Evolutionary conservation across 2,329 filamentous ascomycete genomes (phyloP).

Genomic region (Ophiocordyceps camponoti-leonardi): DNA sequence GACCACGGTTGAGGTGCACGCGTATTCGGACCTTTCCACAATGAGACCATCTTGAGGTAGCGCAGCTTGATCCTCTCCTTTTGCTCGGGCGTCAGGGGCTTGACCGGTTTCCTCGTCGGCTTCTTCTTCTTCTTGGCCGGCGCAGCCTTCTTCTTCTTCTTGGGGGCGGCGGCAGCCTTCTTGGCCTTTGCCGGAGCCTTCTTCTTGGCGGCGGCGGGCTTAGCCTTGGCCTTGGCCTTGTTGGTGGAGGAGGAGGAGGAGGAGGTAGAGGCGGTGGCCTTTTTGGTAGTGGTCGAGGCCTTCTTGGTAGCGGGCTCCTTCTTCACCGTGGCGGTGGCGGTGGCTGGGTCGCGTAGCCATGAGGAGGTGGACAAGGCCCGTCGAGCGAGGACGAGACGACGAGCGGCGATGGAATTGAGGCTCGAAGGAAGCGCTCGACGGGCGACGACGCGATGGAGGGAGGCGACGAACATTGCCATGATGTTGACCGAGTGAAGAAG

Average conservation of each 20-base stretch:
- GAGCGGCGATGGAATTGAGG: conserved; percentile 5
- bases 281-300: not conserved
- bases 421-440: conserved; percentile 14
- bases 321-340: conserved; percentile 7
- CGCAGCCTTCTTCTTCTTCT: conserved; percentile 12
- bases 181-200: conserved; percentile 5
- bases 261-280: too few species aligned
- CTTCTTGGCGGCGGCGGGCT: conserved; percentile 3
- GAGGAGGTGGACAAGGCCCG: conserved; percentile 16
- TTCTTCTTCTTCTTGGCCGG: conserved; percentile 1
- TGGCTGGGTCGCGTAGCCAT: conserved; percentile 9
- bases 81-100: conserved; percentile 19
- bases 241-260: too few species aligned
- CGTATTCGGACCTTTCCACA: conserved; percentile 20
- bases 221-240: conserved; percentile 7
- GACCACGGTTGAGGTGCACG: conserved; percentile 17
- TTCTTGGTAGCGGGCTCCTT: conserved; percentile 7
- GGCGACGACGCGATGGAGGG: conserved; percentile 20
- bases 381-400: conserved; percentile 9
- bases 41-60: conserved; percentile 21
- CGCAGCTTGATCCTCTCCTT: conserved; percentile 15
- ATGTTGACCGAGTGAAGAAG: too few species aligned
- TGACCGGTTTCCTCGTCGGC: conserved; percentile 10
- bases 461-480: conserved; percentile 23
- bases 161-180: conserved; percentile 9